Evolutionary conservation across 73 alveolate genomes (phyloP).

Genomic region (Paramecium caudatum): DNA sequence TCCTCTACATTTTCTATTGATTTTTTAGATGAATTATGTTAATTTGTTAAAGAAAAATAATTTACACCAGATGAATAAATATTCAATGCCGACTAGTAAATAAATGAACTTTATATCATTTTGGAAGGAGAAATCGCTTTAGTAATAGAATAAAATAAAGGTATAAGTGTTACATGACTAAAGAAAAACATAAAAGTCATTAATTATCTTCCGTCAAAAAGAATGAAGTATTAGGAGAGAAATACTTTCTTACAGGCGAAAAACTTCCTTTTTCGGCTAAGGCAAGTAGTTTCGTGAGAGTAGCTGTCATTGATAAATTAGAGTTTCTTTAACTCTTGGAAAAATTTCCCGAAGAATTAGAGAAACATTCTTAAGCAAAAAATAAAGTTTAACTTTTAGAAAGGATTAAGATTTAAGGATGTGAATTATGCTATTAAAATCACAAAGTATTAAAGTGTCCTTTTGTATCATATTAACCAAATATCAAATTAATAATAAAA

Average conservation of each 20-base stretch:
- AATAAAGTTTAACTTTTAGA: conserved; percentile 23
- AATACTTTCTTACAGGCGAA: conserved; percentile 39
- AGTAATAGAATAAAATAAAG: conserved; percentile 4
- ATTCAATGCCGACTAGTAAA: conserved; percentile 16
- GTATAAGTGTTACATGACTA: not conserved
- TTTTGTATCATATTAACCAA: conserved; percentile 64
- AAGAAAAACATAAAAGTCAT: not conserved
- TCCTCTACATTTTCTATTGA: conserved; percentile 33
- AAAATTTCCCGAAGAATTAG: conserved; percentile 51
- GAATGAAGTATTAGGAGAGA: conserved; percentile 62
- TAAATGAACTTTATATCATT: conserved; percentile 53
- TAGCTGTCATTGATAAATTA: conserved; percentile 38
- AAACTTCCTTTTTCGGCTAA: conserved; percentile 43
- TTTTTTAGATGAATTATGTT: conserved; percentile 53
- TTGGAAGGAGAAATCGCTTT: conserved; percentile 67
- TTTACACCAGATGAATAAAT: conserved; percentile 58
- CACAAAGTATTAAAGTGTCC: conserved; percentile 62
- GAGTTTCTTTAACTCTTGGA: not conserved
- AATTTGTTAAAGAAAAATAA: conserved; percentile 20
- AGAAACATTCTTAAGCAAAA: not conserved
- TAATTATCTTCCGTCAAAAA: not conserved
- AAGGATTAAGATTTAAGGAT: conserved; percentile 38
- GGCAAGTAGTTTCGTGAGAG: conserved; percentile 14
- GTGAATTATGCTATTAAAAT: conserved; percentile 53
- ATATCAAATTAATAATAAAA: not conserved